These are phyloP conservation scores for Pseudophaeomoniella oleicola DNA, from an alignment of 2,329 filamentous ascomycete genomes.

Conservation along the genomic window DNA sequence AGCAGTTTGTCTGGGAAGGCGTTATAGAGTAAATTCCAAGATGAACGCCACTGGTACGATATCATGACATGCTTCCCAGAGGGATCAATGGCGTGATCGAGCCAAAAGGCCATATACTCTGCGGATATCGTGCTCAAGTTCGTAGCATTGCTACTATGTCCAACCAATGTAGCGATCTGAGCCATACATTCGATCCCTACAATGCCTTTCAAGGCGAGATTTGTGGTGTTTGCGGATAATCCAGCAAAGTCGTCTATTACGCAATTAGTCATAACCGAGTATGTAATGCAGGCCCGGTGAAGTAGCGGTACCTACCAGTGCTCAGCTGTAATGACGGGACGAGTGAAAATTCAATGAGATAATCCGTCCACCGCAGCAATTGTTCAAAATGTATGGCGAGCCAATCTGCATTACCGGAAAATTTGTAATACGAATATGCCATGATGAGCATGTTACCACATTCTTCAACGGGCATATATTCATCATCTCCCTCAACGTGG, in stretches of 20 bases:
- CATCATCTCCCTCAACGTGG: constrained; percentile 35
- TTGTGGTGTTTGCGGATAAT: constrained; percentile 51
- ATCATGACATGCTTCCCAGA: constrained; percentile 34
- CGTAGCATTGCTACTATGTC: constrained; percentile 38
- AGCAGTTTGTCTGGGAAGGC: constrained; percentile 36
- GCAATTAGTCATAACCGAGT: no score
- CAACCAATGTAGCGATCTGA: constrained; percentile 49
- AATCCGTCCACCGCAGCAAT: constrained; percentile 56
- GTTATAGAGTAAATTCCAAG: constrained; percentile 36
- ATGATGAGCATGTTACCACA: constrained; percentile 47
- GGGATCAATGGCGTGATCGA: constrained; percentile 27
- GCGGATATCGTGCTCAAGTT: constrained; percentile 18
- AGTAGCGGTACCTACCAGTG: no score
- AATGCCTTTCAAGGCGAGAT: constrained; percentile 71
- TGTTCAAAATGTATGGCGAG: constrained; percentile 5
- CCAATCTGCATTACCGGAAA: background rate
- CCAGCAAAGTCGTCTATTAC: constrained; percentile 76
- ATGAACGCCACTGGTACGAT: constrained; percentile 25
- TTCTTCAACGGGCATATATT: constrained; percentile 44
- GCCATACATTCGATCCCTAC: constrained; percentile 69
- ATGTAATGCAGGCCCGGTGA: no score
- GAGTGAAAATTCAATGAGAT: constrained; percentile 60
- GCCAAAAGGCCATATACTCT: constrained; percentile 33
- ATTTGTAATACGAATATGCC: constrained; percentile 32
- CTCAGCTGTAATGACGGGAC: constrained; percentile 66